Base-by-base conservation (phyloP, 345 rosid genomes). In the Acer saccharum region DNA sequence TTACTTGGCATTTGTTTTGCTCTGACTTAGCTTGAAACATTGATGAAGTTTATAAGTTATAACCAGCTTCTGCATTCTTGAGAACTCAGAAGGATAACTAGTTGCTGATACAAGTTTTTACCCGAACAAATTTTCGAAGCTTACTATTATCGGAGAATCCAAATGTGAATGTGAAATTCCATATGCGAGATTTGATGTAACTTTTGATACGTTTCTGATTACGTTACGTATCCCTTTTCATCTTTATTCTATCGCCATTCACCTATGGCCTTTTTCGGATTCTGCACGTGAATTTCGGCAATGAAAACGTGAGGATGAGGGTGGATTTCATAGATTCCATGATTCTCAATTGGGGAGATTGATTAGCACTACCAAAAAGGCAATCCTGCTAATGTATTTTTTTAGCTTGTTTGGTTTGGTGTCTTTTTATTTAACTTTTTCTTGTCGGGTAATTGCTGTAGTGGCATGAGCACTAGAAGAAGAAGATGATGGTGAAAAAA, bases 341-440 rank as follows among this genome's bases (percentile, higher is more conserved):
- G 39, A 76, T 79, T 73, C 79, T 29, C 39, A 60, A 60, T 66
- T 74, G 77, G 67, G 71, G 35, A 29, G 81, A 74, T 48, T 69
- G 72, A 48, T 76, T 69, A 78, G 86, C 84, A 87, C 87, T 69
- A 12, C 68, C 16, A 62, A 77, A 80, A 83, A 73, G 69, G 20
- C 18, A 63, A 6, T 8, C 62, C 55, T 13, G 29, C 10, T 8
- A 7, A 48, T 11, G 25, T 35, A 4, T 32, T 55, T 73, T 73
- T 50, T 54, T 12, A 54, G 25, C 46, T 43, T 4, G 35, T 69
- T n/a, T 58, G 63, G 35, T 69, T n/a, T 58, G 63, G 20, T 43
- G 57, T 18, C 80, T 58, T 81, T 44, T 70, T 3, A n/a, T 20
- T 21, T 20, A 50, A 55, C 73, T 69, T 78, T 68, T 70, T 29